These are phyloP conservation scores for Coemansia sp. DNA, from an alignment of 192 early-diverging fungal genomes.

Conservation along the genomic window DNA sequence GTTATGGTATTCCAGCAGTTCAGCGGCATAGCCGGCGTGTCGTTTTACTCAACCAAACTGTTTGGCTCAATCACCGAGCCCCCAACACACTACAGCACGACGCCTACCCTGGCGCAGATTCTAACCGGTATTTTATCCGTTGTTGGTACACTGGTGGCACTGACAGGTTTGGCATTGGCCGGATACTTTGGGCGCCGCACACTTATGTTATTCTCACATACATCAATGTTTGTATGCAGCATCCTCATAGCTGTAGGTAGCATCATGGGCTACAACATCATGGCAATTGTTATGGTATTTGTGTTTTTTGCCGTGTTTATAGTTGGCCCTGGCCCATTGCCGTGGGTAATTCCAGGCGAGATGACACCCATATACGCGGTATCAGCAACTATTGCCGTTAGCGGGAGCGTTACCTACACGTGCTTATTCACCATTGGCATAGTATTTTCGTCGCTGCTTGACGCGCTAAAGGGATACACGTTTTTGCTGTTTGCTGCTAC, in stretches of 20 bases:
- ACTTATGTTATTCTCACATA: slow-evolving; percentile 62
- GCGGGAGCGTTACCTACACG: slow-evolving; percentile 66
- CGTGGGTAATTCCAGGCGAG: slow-evolving; percentile 74
- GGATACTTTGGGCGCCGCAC: slow-evolving; percentile 65
- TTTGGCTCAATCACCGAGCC: slow-evolving; percentile 47
- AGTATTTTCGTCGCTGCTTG: slow-evolving; percentile 49
- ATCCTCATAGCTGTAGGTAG: slow-evolving; percentile 61
- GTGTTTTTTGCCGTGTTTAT: slow-evolving; percentile 66
- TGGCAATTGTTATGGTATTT: slow-evolving; percentile 63
- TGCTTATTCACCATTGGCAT: slow-evolving; percentile 57
- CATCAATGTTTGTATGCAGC: slow-evolving; percentile 57
- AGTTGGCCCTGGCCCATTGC: slow-evolving; percentile 72
- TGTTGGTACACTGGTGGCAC: slow-evolving; percentile 19
- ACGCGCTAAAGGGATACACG: slow-evolving; percentile 37
- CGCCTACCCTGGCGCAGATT: slow-evolving; percentile 38
- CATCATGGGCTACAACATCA: slow-evolving; percentile 35
- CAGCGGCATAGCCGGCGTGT: slow-evolving; percentile 74
- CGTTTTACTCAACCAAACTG: slow-evolving; percentile 76
- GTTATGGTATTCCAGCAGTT: slow-evolving; percentile 73
- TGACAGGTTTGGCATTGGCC: slow-evolving; percentile 51
- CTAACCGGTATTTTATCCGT: slow-evolving; percentile 28
- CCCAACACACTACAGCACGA: slow-evolving; percentile 7
- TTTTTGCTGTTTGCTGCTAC: slow-evolving; percentile 65
- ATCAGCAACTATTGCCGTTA: slow-evolving; percentile 60
- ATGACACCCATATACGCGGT: slow-evolving; percentile 71